Evolutionary conservation across 2,329 filamentous ascomycete genomes (phyloP).

Genomic region (Aspergillus calidoustus): DNA sequence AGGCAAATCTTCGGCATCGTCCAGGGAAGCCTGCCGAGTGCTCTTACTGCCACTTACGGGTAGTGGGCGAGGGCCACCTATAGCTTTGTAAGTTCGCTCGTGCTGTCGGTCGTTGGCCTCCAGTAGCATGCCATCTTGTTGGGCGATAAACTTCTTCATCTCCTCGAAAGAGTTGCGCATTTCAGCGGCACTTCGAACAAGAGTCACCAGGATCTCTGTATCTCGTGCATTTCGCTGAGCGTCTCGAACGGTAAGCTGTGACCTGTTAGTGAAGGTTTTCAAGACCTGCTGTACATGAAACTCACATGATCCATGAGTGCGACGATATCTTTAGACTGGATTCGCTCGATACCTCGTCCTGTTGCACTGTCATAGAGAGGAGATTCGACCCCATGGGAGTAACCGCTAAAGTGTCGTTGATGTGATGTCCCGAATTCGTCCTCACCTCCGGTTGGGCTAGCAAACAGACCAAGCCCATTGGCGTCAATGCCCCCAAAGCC

Average conservation of each 20-base stretch:
- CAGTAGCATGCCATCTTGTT: constrained; percentile 88
- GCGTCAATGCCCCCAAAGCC: constrained; percentile 60
- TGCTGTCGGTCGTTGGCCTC: constrained; percentile 85
- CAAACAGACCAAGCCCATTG: constrained; percentile 55
- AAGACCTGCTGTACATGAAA: constrained; percentile 23
- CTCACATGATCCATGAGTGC: constrained; percentile 93
- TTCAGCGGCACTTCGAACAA: constrained; percentile 91
- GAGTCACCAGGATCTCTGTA: constrained; percentile 91
- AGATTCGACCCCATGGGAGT: constrained; percentile 89
- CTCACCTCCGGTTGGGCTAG: constrained; percentile 54
- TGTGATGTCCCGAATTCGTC: constrained; percentile 69
- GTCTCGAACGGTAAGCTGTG: constrained; percentile 86
- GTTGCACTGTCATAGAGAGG: constrained; percentile 90
- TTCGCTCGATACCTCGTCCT: constrained; percentile 84
- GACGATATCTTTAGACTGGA: constrained; percentile 95
- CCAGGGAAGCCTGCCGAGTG: constrained; percentile 52
- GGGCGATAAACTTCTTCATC: constrained; percentile 87
- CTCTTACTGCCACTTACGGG: constrained; percentile 69
- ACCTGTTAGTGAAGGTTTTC: constrained; percentile 32
- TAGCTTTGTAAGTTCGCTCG: constrained; percentile 79
- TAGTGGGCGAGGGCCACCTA: constrained; percentile 84
- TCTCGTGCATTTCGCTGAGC: constrained; percentile 94
- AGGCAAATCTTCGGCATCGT: constrained; percentile 62
- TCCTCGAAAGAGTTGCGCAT: constrained; percentile 97
- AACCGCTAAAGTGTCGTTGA: constrained; percentile 76